Evolutionary conservation across 305 asterid genomes (phyloP).

Genomic region (Rubia tinctorum): DNA sequence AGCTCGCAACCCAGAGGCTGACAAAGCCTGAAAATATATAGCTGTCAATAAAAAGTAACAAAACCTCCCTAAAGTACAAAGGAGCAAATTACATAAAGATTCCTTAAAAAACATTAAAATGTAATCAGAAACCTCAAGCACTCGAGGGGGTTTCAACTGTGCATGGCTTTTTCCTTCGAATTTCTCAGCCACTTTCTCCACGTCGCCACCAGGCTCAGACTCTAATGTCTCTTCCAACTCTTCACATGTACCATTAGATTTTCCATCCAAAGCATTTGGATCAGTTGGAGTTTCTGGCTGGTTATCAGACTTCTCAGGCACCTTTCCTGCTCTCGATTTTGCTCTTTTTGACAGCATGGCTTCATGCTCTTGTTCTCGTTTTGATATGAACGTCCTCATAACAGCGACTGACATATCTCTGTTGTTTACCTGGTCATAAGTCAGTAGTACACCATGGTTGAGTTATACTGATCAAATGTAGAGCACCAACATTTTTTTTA

Average conservation of each 20-base stretch:
- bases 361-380: conserved; percentile 71
- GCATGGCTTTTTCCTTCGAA: conserved; percentile 43
- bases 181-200: conserved; percentile 31
- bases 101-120: conserved; percentile 14
- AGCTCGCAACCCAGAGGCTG: conserved; percentile 97
- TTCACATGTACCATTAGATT: conserved; percentile 45
- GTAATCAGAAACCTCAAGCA: conserved; percentile 69
- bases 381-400: conserved; percentile 70
- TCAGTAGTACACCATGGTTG: conserved; percentile 25
- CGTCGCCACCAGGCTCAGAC: conserved; percentile 35
- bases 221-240: conserved; percentile 31
- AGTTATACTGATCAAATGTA: background rate
- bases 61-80: background rate
- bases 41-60: background rate
- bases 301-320: conserved; percentile 28
- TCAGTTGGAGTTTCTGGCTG: conserved; percentile 32
- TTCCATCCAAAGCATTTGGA: conserved; percentile 29
- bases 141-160: conserved; percentile 68
- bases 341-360: conserved; percentile 41
- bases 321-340: conserved; percentile 41
- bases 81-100: background rate
- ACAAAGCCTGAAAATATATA: conserved; percentile 53
- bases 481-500: background rate
- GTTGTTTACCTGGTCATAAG: conserved; percentile 72
- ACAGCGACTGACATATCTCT: conserved; percentile 97